Evolutionary conservation across 495 filamentous ascomycete species (phyloP).

Genomic region (Xylaria grammica): DNA sequence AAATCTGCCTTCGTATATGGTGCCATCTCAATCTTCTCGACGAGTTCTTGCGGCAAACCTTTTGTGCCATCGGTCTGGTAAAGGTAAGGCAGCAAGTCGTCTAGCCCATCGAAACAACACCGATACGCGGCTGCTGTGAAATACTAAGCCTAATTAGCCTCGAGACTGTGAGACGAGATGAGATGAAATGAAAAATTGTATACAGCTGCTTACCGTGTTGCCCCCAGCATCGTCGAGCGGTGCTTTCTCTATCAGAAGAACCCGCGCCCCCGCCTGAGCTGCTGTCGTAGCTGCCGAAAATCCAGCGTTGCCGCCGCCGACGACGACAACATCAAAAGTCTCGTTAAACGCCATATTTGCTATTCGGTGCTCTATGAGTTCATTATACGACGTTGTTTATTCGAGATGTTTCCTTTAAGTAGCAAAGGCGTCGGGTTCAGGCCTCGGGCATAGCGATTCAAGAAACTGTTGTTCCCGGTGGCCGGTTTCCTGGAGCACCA

Average conservation of each 20-base stretch:
- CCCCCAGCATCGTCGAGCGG: slow-evolving; percentile 60
- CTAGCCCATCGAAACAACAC: slow-evolving; percentile 51
- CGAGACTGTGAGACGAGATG: too few species aligned
- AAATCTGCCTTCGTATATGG: slow-evolving; percentile 36
- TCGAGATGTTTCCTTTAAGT: neutral
- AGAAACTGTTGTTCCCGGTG: neutral
- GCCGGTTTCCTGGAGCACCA: neutral
- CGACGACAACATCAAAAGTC: slow-evolving; percentile 55
- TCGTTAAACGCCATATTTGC: slow-evolving; percentile 29
- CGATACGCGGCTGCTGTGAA: slow-evolving; percentile 65
- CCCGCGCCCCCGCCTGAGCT: slow-evolving; percentile 41
- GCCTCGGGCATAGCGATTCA: neutral
- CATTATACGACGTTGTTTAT: neutral
- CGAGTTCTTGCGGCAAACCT: slow-evolving; percentile 45
- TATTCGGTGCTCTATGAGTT: neutral
- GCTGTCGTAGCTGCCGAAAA: slow-evolving; percentile 61
- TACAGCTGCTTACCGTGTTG: slow-evolving; percentile 43
- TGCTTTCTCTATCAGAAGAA: slow-evolving; percentile 60
- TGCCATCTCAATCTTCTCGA: slow-evolving; percentile 46
- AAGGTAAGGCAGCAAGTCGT: slow-evolving; percentile 47
- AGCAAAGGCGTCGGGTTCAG: neutral
- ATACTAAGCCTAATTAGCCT: slow-evolving; percentile 29
- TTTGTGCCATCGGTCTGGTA: slow-evolving; percentile 39
- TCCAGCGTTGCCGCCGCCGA: slow-evolving; percentile 65
- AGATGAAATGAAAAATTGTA: neutral